Percentiles rank a stretch among this genome's conserved stretches.
phyloP scores from a whole-genome alignment of 108 stramenopile genomes.

The Aurantiochytrium sp. region DNA sequence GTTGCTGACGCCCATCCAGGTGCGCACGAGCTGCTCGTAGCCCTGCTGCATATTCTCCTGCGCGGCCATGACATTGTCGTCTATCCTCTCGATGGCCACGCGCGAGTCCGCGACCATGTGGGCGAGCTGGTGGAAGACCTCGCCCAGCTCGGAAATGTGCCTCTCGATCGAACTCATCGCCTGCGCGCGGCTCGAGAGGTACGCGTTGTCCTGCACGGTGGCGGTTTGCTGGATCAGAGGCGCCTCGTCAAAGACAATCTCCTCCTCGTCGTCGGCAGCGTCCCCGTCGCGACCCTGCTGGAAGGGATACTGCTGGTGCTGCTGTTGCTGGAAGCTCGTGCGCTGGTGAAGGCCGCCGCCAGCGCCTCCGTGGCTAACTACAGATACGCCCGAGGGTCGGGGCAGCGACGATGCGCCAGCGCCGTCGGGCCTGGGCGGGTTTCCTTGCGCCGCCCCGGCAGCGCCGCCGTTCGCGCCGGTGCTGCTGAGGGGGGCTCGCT shows the following conservation, averaged over 20 bases:
- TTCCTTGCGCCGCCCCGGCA: not conserved
- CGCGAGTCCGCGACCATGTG: slow-evolving; percentile 11
- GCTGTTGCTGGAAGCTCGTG: not conserved
- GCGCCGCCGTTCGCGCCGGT: not conserved
- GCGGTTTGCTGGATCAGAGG: not conserved
- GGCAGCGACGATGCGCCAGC: not conserved
- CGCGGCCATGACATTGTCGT: not conserved
- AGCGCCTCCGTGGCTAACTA: not conserved
- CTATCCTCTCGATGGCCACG: not conserved
- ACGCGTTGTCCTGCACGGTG: not conserved
- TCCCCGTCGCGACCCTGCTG: no score
- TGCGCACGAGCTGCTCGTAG: slow-evolving; percentile 21
- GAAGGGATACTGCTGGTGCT: no score
- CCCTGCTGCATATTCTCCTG: not conserved
- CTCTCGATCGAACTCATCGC: slow-evolving; percentile 19
- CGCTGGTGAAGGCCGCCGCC: not conserved
- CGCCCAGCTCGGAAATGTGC: not conserved
- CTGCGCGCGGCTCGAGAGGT: slow-evolving; percentile 6
- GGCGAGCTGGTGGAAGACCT: not conserved
- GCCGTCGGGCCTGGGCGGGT: not conserved
- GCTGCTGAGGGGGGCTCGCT: not conserved
- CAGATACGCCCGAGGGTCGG: not conserved
- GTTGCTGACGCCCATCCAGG: not conserved
- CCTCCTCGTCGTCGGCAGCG: not conserved
- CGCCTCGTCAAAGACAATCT: not conserved